Base-by-base conservation (phyloP, 2,329 filamentous ascomycete species). In the Sarocladium kiliense region DNA sequence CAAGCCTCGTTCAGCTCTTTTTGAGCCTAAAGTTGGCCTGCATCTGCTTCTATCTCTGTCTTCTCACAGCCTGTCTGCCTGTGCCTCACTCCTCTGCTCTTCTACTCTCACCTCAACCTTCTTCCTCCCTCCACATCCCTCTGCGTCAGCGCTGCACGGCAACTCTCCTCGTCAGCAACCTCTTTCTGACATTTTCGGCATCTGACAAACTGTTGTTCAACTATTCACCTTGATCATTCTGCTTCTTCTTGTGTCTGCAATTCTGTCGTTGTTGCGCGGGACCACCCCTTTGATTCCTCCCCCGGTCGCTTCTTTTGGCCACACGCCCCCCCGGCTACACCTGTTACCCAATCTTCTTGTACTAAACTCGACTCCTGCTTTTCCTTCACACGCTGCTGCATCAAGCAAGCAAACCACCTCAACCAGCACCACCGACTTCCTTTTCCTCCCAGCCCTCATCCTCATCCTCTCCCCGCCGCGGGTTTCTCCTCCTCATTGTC, bases 281-380 rank as follows among this genome's bases (percentile, higher is more conserved):
- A 14, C 18, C n/a, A 14, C 44, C 44, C 44, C 44, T 47, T 47
- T 47, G 44, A 47, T 23, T 47, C 39, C 23, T 19, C n/a, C 47
- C 47, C 47, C 47, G 26, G 47, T 51, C 47, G 47, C 47, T 36
- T 51, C 47, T 51, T 51, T 36, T 51, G 47, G 47, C 47, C 47
- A 51, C 47, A 51, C 47, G 27, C 47, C 47, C 44, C 39, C 44
- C 44, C 41, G 44, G 23, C 25, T 47, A n/a, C 44, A 18, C 44
- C 27, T 47, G 44, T 47, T 47, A 47, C 44, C 44, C 44, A 47
- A 47, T 47, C 44, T 47, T 51, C 47, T 51, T 51, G 47, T 51
- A 51, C 47, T 51, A 51, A 51, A 36, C 47, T 51, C 47, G 47
- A 51, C 47, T 51, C 47, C 47, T 51, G 30, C 47, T 51, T 51